Percentiles rank a stretch among this genome's conserved stretches.
Conservation (phyloP, 129 eudicot genomes). For the Chrysanthemum lavandulifolium region DNA sequence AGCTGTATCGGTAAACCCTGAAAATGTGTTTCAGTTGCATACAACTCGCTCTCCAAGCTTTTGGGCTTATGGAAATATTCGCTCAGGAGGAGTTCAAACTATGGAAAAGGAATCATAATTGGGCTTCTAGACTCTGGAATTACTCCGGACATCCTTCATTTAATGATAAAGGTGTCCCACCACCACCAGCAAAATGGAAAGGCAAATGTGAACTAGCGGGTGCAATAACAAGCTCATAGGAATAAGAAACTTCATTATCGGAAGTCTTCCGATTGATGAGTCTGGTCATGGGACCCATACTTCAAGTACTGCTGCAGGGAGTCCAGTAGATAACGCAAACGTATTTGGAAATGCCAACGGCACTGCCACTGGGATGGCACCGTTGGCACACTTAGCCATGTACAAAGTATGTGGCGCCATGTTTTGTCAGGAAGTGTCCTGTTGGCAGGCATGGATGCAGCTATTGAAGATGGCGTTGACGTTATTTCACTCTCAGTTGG, state of each 20-base stretch:
- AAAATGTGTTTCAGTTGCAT: conserved; percentile 28
- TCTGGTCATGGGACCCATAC: neutral
- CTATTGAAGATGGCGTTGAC: conserved; percentile 53
- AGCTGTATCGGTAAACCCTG: conserved; percentile 27
- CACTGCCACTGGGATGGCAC: neutral
- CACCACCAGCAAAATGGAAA: conserved; percentile 60
- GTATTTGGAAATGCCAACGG: neutral
- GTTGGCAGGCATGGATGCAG: conserved; percentile 48
- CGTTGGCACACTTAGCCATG: conserved; percentile 5
- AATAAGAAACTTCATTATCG: neutral
- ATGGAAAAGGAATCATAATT: conserved; percentile 49
- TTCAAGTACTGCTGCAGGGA: conserved; percentile 13
- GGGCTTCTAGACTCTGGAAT: conserved; percentile 56
- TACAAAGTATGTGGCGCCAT: neutral
- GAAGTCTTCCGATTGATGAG: neutral
- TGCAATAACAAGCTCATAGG: conserved; percentile 43
- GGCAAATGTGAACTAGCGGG: conserved; percentile 38
- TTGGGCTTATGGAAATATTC: conserved; percentile 35
- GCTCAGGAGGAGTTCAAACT: conserved; percentile 37
- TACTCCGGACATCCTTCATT: conserved; percentile 46
- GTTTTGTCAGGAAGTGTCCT: conserved; percentile 10
- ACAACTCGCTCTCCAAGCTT: conserved; percentile 51
- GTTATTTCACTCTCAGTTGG: conserved; percentile 50
- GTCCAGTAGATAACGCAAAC: neutral
- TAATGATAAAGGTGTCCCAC: conserved; percentile 40